Percentiles rank a stretch among this genome's conserved stretches.
These are phyloP conservation scores for Ehretia macrophylla DNA, from an alignment of 257 asterid species.

Conservation along the genomic window DNA sequence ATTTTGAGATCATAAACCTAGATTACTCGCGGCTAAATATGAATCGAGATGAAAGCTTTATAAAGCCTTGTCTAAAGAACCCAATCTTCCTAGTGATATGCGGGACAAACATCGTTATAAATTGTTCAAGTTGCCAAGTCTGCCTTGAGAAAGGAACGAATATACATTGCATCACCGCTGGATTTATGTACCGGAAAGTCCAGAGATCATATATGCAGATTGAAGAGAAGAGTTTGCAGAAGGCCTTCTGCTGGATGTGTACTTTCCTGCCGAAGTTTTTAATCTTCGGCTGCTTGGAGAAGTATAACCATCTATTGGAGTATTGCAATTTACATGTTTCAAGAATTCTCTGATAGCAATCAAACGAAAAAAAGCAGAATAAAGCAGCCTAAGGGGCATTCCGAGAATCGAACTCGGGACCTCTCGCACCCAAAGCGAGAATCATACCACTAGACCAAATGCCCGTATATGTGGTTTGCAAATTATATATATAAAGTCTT, in stretches of 20 bases:
- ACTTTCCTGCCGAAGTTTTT: background rate
- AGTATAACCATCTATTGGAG: too few relatives aligned
- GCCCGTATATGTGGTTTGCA: constrained; percentile 26
- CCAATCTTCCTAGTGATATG: too few relatives aligned
- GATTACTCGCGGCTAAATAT: too few relatives aligned
- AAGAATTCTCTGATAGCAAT: too few relatives aligned
- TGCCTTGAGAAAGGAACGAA: constrained; percentile 55
- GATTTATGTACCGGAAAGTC: background rate
- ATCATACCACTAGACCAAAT: constrained; percentile 78
- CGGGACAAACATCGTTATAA: too few relatives aligned
- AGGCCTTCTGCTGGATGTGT: background rate
- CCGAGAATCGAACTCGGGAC: constrained; percentile 69
- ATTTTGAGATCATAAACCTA: too few relatives aligned
- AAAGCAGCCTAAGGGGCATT: constrained; percentile 45
- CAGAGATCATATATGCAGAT: background rate
- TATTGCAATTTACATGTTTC: too few relatives aligned
- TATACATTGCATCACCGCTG: background rate
- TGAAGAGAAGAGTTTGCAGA: background rate
- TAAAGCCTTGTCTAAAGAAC: too few relatives aligned
- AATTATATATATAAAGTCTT: too few relatives aligned
- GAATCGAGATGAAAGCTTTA: too few relatives aligned
- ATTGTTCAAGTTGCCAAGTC: too few relatives aligned
- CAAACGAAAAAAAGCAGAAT: background rate
- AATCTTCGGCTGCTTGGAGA: background rate
- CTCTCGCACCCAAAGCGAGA: constrained; percentile 77